phyloP scores from a whole-genome alignment of 2,329 filamentous ascomycete species.

The Hymenoscyphus salicellus region DNA sequence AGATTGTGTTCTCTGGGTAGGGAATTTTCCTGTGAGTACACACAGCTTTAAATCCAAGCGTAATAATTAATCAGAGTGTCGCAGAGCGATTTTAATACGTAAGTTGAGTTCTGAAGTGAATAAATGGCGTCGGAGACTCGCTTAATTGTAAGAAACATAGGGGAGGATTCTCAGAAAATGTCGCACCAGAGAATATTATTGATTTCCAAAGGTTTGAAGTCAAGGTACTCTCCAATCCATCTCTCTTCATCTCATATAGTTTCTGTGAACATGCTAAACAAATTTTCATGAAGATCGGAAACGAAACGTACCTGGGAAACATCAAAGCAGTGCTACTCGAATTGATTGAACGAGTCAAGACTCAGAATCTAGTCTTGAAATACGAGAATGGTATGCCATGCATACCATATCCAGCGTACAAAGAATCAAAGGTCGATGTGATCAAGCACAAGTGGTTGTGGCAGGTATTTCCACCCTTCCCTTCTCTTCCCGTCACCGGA shows the following conservation, averaged over 20 bases:
- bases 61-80: not conserved
- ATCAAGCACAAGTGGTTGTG: conserved; percentile 3
- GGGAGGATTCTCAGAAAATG: conserved; percentile 31
- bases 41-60: too few relatives aligned
- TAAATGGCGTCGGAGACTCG: not conserved
- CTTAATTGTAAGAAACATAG: conserved; percentile 10
- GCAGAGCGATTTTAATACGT: conserved; percentile 18
- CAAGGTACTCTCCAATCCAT: conserved; percentile 18
- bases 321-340: not conserved
- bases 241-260: too few relatives aligned
- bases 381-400: not conserved
- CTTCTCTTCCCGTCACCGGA: not conserved
- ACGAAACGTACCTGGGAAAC: not conserved
- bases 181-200: conserved; percentile 27
- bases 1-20: conserved; percentile 16
- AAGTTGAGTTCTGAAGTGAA: not conserved
- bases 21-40: conserved; percentile 19
- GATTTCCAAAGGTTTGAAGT: conserved; percentile 35
- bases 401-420: not conserved
- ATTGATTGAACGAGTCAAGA: not conserved
- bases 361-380: not conserved
- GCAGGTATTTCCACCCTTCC: not conserved
- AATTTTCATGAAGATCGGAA: not conserved
- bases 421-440: conserved; percentile 20
- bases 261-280: not conserved